phyloP scores from a whole-genome alignment of 2,329 filamentous ascomycete genomes.

The Claviceps purpurea region DNA sequence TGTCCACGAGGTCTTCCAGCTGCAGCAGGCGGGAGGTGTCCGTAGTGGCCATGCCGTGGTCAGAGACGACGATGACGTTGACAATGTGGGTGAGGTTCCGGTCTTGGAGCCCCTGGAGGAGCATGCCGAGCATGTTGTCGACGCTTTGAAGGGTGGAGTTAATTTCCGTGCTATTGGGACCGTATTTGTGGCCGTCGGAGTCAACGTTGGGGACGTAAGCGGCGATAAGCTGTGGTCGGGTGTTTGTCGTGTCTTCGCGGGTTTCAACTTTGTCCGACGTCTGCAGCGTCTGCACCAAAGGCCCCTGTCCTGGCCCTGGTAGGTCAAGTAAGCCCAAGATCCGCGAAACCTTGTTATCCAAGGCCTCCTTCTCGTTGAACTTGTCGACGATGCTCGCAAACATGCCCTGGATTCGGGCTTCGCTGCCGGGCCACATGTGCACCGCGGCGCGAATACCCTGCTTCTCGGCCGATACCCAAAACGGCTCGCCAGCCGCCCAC shows the following conservation, averaged over 20 bases:
- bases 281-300: constrained; percentile 9
- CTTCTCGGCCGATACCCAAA: constrained; percentile 86
- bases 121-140: constrained; percentile 65
- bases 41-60: constrained; percentile 97
- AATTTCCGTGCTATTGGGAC: constrained; percentile 92
- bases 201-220: constrained; percentile 94
- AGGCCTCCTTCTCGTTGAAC: constrained; percentile 64
- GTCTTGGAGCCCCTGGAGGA: constrained; percentile 63
- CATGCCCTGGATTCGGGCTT: constrained; percentile 65
- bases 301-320: constrained; percentile 53
- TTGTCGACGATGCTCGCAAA: constrained; percentile 73
- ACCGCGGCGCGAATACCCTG: constrained; percentile 68
- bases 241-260: constrained; percentile 28
- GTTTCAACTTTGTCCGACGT: not conserved
- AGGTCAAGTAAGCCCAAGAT: constrained; percentile 76
- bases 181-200: constrained; percentile 70
- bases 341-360: constrained; percentile 63
- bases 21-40: constrained; percentile 69
- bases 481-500: constrained; percentile 77
- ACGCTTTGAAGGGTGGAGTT: constrained; percentile 62
- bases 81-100: constrained; percentile 82
- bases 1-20: constrained; percentile 77
- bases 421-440: constrained; percentile 98
- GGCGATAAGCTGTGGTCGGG: constrained; percentile 79
- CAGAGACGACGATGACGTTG: constrained; percentile 90